phyloP scores from a whole-genome alignment of 441 rosid genomes.

The Brassica balearica region DNA sequence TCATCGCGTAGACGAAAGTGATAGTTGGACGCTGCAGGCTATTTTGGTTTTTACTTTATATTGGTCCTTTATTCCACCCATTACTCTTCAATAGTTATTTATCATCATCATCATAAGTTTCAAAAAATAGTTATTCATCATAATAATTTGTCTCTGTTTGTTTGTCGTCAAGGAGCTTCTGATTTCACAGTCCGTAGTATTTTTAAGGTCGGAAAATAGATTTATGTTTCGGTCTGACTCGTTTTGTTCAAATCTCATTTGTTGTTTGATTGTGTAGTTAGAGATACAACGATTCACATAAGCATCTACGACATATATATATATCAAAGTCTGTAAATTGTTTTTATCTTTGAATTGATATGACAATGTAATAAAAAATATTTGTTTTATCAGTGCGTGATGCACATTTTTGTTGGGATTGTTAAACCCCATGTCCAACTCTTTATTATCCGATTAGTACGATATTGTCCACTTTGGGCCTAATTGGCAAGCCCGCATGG shows the following conservation, averaged over 20 bases:
- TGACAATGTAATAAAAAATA: too few relatives aligned
- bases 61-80: not conserved
- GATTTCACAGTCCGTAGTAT: not conserved
- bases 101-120: not conserved
- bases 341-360: too few relatives aligned
- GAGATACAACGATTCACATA: not conserved
- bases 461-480: too few relatives aligned
- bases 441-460: too few relatives aligned
- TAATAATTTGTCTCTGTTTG: constrained; percentile 5
- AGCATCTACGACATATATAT: not conserved
- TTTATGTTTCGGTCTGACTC: not conserved
- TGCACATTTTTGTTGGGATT: not conserved
- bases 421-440: too few relatives aligned
- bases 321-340: not conserved
- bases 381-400: not conserved
- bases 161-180: constrained; percentile 1
- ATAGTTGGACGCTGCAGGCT: not conserved
- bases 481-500: too few relatives aligned
- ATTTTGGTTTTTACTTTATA: constrained; percentile 2
- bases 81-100: constrained; percentile 11
- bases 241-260: not conserved
- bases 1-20: constrained; percentile 13
- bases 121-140: constrained; percentile 7
- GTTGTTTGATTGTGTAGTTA: not conserved
- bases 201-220: not conserved